Base-by-base conservation (phyloP, 305 asterid genomes). In the Fraxinus albicans region DNA sequence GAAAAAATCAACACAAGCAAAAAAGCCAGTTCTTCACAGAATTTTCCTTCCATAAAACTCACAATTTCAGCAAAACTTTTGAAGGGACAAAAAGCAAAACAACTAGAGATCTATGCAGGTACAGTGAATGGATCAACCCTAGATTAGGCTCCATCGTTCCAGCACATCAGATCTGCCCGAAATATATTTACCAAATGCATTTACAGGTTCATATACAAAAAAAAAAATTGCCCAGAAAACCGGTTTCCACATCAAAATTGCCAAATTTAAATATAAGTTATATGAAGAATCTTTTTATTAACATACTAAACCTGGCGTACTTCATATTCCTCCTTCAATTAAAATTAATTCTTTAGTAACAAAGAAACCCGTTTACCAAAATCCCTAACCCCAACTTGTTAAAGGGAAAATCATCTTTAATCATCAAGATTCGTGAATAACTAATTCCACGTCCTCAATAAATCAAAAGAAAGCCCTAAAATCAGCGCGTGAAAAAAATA, bases 91-190 rank as follows among this genome's bases (percentile, higher is more conserved):
- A 80, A 73, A 74, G 60, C 34, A 34, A 69, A 65, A 83, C 53
- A 36, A 73, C 29, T 78, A 86, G 19, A 80, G 85, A 90, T 88
- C 84, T 76, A 44, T 47, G 77, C 63, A 86, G 12, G 38, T 81
- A 77, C 60, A 69, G 35, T n/a, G 40, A 63, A 77, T 50, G 60
- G 8, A 76, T 78, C 81, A 85, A 83, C 76, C 81, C 35, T 58
- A 50, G 55, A 58, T 27, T 58, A 58, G 69, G 76, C 73, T 79
- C 53, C 53, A 44, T 13, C 72, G 72, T 58, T 27, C 77, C 9
- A 72, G 80, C 84, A 73, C n/a, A 79, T 31, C 93, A 94, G 96
- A 93, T 94, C 97, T 91, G 88, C 90, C 83, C 73, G 73, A 85
- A 77, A 83, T 42, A 80, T 80, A 84, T 60, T 81, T 34, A 79